Evolutionary conservation across 352 stramenopile species (phyloP), one percentile per base, ranked within the genome.

Genomic region (Phytophthora macrochlamydospora): DNA sequence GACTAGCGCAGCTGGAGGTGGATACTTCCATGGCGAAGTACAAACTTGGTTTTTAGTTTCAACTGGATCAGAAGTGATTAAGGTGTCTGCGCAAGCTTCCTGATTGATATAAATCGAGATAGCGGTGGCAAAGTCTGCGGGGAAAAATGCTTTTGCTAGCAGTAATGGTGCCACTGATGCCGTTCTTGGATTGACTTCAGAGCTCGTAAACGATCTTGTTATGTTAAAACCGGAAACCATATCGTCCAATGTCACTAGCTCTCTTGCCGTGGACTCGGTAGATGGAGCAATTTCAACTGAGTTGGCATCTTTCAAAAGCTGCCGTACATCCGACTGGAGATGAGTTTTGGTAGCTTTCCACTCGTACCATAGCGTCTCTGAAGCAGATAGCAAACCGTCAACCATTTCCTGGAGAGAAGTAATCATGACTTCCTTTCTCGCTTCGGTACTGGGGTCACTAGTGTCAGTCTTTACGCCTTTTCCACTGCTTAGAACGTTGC

Each of bases 331-430:
- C 4, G 37, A 29, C 13, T 69, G 61, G 2, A 69, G 40, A 3
- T 69, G 58, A 13, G 69, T 35, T 53, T 73, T 73, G 1, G 51
- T 62, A 2, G 73, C 67, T n/a, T 74, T 83, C 77, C 77, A 87
- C 33, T 85, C 65, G 29, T 69, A 66, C 81, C 81, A 90, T 2
- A 81, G n/a, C 24, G 57, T 67, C 18, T 87, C 78, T 0, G 68
- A 65, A 0, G 58, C 29, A 3, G 24, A 57, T 33, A 66, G 54
- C 28, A 74, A 61, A 28, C 24, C 56, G 7, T 73, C 60, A 4
- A 66, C 4, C 3, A 37, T 44, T 28, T 51, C 42, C 45, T 73
- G 55, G 14, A 73, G 35, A 11, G 56, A 8, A 8, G 37, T 28
- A 30, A 66, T 37, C 4, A 14, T 37, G 33, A 66, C 0, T 12